Conservation (phyloP, 2,329 filamentous ascomycete genomes). For the Fusarium piperis region DNA sequence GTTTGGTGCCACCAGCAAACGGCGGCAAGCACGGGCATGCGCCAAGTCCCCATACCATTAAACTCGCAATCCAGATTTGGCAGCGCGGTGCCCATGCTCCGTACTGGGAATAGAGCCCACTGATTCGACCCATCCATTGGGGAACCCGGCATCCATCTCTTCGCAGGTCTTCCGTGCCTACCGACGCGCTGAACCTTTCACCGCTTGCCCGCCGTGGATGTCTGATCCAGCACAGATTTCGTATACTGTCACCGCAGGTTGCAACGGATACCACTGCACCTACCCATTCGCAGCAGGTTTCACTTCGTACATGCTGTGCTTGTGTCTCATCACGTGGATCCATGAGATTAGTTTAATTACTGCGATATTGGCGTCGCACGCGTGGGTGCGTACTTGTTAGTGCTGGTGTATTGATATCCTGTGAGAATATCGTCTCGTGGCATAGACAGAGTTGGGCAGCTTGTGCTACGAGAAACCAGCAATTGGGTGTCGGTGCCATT, state of each 20-base stretch:
- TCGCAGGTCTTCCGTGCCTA: not conserved
- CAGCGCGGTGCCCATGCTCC: slow-evolving; percentile 6
- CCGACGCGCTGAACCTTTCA: slow-evolving; percentile 7
- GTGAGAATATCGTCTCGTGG: not conserved
- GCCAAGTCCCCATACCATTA: slow-evolving; percentile 1
- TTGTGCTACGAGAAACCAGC: not conserved
- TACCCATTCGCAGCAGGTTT: not conserved
- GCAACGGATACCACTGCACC: not conserved
- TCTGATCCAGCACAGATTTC: slow-evolving; percentile 4
- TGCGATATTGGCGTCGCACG: slow-evolving; percentile 8
- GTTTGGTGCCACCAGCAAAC: slow-evolving; percentile 23
- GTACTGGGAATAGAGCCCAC: not conserved
- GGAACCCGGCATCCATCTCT: not conserved
- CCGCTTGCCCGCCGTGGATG: slow-evolving; percentile 2
- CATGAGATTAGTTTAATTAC: slow-evolving; percentile 5
- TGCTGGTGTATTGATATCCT: not conserved
- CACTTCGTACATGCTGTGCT: slow-evolving; percentile 34
- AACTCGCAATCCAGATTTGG: slow-evolving; percentile 25
- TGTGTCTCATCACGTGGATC: not conserved
- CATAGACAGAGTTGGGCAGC: not conserved
- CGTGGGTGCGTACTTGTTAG: not conserved
- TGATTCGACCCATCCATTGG: not conserved
- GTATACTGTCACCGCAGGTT: not conserved
- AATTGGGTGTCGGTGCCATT: not conserved
- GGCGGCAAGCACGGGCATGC: slow-evolving; percentile 12